Conservation (phyloP, 2,329 filamentous ascomycete species). For the Diaporthe longicolla region DNA sequence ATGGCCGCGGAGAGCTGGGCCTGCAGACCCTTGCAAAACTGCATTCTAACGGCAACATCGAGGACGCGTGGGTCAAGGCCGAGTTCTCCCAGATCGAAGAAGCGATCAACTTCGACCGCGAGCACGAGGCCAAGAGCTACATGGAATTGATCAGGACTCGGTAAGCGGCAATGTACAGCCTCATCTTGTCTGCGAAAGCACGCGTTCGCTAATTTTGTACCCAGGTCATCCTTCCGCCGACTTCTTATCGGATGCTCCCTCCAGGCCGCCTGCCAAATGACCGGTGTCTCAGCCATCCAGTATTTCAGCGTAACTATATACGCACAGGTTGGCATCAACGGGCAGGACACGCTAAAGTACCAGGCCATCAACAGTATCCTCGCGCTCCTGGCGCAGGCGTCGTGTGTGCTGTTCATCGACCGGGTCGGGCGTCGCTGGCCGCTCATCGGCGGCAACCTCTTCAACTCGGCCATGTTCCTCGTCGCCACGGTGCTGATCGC, state of each 20-base stretch:
- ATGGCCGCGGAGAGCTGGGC: constrained; percentile 75
- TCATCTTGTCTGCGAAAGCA: background rate
- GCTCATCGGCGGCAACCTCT: constrained; percentile 79
- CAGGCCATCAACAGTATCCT: constrained; percentile 82
- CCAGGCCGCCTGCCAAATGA: constrained; percentile 83
- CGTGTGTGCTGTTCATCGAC: constrained; percentile 79
- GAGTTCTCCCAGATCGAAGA: constrained; percentile 78
- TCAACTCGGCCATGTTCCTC: constrained; percentile 80
- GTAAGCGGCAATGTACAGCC: constrained; percentile 41
- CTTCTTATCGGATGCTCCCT: constrained; percentile 78
- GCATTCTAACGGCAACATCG: constrained; percentile 76
- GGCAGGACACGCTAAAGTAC: constrained; percentile 77
- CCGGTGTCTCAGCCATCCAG: constrained; percentile 80
- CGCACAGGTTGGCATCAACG: constrained; percentile 76
- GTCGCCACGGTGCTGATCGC: constrained; percentile 69
- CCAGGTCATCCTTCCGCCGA: constrained; percentile 75
- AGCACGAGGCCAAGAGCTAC: constrained; percentile 79
- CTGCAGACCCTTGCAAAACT: constrained; percentile 77
- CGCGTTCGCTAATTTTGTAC: background rate
- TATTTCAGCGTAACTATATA: constrained; percentile 81
- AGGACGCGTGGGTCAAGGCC: constrained; percentile 78
- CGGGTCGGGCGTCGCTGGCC: constrained; percentile 79
- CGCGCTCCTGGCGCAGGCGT: constrained; percentile 76
- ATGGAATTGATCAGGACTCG: constrained; percentile 75
- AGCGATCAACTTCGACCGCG: constrained; percentile 74